phyloP scores from a whole-genome alignment of 1,139 yeast species.

The Protomyces pachydermus region DNA sequence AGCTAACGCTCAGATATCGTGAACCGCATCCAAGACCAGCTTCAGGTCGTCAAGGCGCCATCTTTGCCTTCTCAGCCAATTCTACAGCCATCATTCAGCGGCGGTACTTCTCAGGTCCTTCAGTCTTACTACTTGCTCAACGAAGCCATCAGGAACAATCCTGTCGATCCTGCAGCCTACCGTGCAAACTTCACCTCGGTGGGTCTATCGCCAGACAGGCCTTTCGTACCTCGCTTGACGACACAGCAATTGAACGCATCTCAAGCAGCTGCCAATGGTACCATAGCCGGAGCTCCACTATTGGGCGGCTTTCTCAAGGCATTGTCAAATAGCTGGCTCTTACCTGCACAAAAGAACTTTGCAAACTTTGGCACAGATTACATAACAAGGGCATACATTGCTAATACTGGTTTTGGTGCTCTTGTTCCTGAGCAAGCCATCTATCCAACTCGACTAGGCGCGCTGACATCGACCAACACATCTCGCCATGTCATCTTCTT shows the following conservation, averaged over 20 bases:
- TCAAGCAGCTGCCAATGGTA: background rate
- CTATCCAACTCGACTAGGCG: background rate
- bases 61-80: background rate
- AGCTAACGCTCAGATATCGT: background rate
- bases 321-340: background rate
- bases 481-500: background rate
- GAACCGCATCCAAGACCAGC: background rate
- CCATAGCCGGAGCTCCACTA: background rate
- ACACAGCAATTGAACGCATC: background rate
- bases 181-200: background rate
- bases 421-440: constrained; percentile 1
- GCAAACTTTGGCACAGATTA: background rate
- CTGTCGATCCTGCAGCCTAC: background rate
- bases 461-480: background rate
- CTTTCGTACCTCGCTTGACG: background rate
- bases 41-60: background rate
- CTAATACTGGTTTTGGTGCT: background rate
- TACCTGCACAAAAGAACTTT: background rate
- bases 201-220: background rate
- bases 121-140: background rate
- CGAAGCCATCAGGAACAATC: background rate
- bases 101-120: background rate
- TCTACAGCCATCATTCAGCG: background rate
- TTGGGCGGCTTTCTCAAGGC: background rate
- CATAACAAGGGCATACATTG: background rate